A percentile compares a stretch with the other conserved stretches of the same genome.
phyloP scores from a whole-genome alignment of 257 asterid genomes.

The Lavandula angustifolia region DNA sequence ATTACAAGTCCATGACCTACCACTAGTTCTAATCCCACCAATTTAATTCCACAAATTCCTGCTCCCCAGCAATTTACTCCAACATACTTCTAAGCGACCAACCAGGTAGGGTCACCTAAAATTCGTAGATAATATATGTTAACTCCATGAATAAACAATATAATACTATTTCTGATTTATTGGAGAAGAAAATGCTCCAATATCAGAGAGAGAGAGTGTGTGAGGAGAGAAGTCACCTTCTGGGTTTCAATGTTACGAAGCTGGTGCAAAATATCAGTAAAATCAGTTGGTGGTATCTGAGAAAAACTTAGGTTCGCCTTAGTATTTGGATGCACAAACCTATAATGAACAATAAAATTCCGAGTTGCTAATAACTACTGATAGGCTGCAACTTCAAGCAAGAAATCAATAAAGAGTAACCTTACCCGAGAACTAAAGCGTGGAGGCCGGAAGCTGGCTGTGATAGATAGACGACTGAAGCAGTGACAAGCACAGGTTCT shows the following conservation, averaged over 20 bases:
- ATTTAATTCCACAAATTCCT: background rate
- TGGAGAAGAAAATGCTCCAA: background rate
- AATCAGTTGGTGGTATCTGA: conserved; percentile 79
- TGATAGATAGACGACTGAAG: conserved; percentile 62
- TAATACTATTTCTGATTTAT: no score
- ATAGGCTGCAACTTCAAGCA: conserved; percentile 53
- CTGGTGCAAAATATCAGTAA: conserved; percentile 56
- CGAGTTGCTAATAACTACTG: background rate
- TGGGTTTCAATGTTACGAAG: conserved; percentile 59
- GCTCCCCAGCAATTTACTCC: no score
- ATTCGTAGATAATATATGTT: background rate
- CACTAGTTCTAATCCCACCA: background rate
- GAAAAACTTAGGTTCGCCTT: conserved; percentile 64
- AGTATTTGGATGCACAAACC: conserved; percentile 78
- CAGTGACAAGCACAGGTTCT: conserved; percentile 74
- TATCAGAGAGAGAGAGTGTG: background rate
- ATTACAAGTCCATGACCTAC: background rate
- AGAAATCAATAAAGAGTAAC: conserved; percentile 43
- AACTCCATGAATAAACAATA: background rate
- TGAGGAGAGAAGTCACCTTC: conserved; percentile 43
- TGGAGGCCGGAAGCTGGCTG: conserved; percentile 61
- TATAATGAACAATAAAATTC: conserved; percentile 30
- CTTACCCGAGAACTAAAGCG: conserved; percentile 76
- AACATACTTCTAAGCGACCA: background rate
- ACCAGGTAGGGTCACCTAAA: conserved; percentile 12